These are phyloP conservation scores for Euphorbia peplus DNA, from an alignment of 345 rosid species.

Conservation along the genomic window DNA sequence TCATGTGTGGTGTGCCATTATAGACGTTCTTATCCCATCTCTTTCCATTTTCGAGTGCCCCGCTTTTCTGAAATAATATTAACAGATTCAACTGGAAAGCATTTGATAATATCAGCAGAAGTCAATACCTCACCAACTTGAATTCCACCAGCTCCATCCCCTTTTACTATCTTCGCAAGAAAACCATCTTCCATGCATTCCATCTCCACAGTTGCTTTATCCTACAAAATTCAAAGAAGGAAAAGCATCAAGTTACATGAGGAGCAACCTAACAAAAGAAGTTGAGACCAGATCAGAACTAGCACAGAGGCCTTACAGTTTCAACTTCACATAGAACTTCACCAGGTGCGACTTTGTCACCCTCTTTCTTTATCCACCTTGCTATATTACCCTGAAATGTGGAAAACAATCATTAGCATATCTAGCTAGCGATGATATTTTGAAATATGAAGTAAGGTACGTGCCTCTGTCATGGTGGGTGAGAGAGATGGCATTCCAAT, in stretches of 20 bases:
- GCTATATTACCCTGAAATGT: conserved; percentile 88
- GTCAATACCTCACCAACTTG: conserved; percentile 87
- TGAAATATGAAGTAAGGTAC: conserved; percentile 17
- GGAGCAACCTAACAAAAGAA: conserved; percentile 4
- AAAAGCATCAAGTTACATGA: conserved; percentile 12
- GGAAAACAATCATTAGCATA: conserved; percentile 22
- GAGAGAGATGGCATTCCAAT: conserved; percentile 99
- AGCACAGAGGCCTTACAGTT: conserved; percentile 55
- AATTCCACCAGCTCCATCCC: conserved; percentile 86
- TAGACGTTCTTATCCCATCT: no score
- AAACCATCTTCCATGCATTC: conserved; percentile 99
- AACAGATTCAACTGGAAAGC: not conserved
- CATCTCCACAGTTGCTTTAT: conserved; percentile 97
- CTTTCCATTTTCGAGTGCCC: not conserved
- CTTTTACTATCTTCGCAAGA: conserved; percentile 86
- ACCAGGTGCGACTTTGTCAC: conserved; percentile 80
- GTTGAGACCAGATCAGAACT: conserved; percentile 12
- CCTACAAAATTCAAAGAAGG: conserved; percentile 40
- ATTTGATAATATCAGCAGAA: conserved; percentile 1
- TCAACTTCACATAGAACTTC: conserved; percentile 99
- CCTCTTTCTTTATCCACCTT: conserved; percentile 96
- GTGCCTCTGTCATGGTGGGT: conserved; percentile 96
- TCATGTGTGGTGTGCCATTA: no score
- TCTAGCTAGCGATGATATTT: conserved; percentile 5
- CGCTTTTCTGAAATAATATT: not conserved